phyloP scores from a whole-genome alignment of 2,329 filamentous ascomycete species.

The Talaromyces piceae region DNA sequence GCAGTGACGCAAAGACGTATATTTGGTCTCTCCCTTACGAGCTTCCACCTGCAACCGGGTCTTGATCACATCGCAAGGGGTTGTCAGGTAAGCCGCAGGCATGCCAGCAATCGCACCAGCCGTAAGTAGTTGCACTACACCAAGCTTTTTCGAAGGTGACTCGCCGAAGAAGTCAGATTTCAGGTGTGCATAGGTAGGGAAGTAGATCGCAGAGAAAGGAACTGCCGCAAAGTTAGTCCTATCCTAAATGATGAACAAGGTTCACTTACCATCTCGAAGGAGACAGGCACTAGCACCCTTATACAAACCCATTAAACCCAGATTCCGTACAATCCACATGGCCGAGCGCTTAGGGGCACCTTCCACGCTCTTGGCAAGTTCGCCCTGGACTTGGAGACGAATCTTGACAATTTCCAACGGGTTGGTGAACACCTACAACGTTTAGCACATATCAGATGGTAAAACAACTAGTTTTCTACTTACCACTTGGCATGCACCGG shows the following conservation, averaged over 20 bases:
- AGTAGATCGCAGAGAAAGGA: slow-evolving; percentile 98
- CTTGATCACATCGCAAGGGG: slow-evolving; percentile 98
- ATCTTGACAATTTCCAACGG: slow-evolving; percentile 99
- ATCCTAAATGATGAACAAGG: neutral
- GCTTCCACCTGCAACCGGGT: slow-evolving; percentile 96
- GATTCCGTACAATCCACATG: slow-evolving; percentile 94
- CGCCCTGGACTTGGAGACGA: slow-evolving; percentile 91
- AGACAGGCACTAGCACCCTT: slow-evolving; percentile 94
- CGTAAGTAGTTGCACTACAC: slow-evolving; percentile 81
- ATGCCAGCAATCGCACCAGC: slow-evolving; percentile 92
- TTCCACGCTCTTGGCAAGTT: slow-evolving; percentile 81
- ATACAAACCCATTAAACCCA: slow-evolving; percentile 90
- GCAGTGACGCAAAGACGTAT: slow-evolving; percentile 79
- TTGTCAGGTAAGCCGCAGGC: slow-evolving; percentile 90
- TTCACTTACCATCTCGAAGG: slow-evolving; percentile 61
- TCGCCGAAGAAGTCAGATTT: slow-evolving; percentile 95
- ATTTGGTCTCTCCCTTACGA: slow-evolving; percentile 83
- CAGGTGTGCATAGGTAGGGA: slow-evolving; percentile 90
- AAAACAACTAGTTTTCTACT: slow-evolving; percentile 35
- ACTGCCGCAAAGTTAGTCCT: slow-evolving; percentile 42
- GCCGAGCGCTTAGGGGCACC: slow-evolving; percentile 80
- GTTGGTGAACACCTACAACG: slow-evolving; percentile 78
- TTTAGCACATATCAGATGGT: slow-evolving; percentile 9
- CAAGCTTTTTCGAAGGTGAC: slow-evolving; percentile 75
- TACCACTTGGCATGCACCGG: slow-evolving; percentile 93